Evolutionary conservation across 2,329 filamentous ascomycete genomes (phyloP), one percentile per base, ranked within the genome.

Genomic region (Myriangium duriaei): DNA sequence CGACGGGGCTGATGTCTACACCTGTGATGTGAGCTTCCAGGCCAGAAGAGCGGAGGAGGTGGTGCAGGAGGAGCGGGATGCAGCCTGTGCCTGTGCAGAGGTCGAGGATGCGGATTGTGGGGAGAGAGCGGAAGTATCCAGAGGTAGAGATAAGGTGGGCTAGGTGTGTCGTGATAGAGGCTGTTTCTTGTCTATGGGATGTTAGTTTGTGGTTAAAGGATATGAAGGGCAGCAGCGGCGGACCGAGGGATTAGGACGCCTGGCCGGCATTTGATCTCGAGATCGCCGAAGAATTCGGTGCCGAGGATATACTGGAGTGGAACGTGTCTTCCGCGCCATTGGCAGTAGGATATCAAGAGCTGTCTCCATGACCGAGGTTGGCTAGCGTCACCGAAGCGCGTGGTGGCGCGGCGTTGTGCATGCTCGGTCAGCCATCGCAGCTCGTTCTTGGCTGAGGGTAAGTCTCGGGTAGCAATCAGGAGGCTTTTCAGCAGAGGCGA

Each of bases 1-100:
- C 85, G 2, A 48, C 47, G 0, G 62, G 45, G 1, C 82, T 85
- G 17, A 92, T 67, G 53, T 96, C 88, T 12, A 93, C 57, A 3
- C 83, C 88, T 1, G 68, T 51, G n/a, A 83, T 61, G 3, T 62
- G 30, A 4, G 32, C 36, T 5, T 29, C 9, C 5, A 2, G 5
- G 24, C 56, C 5, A 83, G 47, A 16, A 0, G 46, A 34, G 5
- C 29, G 26, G 13, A 85, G 68, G 7, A 78, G 66, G 24, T 76
- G 65, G 44, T 81, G 74, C 5, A 94, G 67, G 3, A 84, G 71
- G 6, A 96, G 69, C 0, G 85, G 72, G 45, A 96, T 93, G 60
- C 88, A 95, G 4, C 91, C 91, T 4, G 82, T 84, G 7, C 91
- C 91, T 0, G 85, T 87, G 58, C 91, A 96, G 18, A 95, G 66